Evolutionary conservation across 768 basidiomycete genomes (phyloP), one percentile per base, ranked within the genome.

Genomic region (Boletellus emodensis): DNA sequence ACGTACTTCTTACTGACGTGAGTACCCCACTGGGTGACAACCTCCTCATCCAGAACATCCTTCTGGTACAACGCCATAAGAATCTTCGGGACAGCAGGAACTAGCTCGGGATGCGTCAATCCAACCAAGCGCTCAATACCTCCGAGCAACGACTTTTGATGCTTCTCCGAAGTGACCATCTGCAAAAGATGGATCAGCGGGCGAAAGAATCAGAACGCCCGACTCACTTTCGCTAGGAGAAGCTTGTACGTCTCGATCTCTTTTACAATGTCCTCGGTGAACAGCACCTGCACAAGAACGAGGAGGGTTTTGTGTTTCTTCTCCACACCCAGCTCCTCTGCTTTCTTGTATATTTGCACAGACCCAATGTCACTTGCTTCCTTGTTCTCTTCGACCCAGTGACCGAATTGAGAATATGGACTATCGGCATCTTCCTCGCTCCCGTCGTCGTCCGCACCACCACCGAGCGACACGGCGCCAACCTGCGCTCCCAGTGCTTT

Each of bases 1-100:
- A 94, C 90, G 64, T 92, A 95, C 74, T 97, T 96, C 78, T 89
- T 95, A 72, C 87, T 90, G 65, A 94, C 91, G 60, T 95, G 94
- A 4, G 91, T 95, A 9, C 94, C 94, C 95, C 94, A 97, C 55
- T 94, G 84, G 10, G 77, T 83, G 44, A 94, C 75, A 6, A 95
- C 78, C 22, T 91, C 92, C 67, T 99, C 96, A 7, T 97, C 94
- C 46, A 99, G 72, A 15, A 98, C 75, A 59, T 98, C 96, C 36
- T 75, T 80, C 68, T 98, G 94, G 68, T 97, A 99, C 60, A 96
- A 80, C 12, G 71, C 81, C 94, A 98, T 97, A 53, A 99, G 77
- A 57, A 96, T 83, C 69, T 95, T 95, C 15, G 94, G 93, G 11
- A 96, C 82, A 5, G 75, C 61, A 3, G 83, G 69, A 44, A 89